Conservation (phyloP, 805 yeast genomes). For the Candida chauliodis region DNA sequence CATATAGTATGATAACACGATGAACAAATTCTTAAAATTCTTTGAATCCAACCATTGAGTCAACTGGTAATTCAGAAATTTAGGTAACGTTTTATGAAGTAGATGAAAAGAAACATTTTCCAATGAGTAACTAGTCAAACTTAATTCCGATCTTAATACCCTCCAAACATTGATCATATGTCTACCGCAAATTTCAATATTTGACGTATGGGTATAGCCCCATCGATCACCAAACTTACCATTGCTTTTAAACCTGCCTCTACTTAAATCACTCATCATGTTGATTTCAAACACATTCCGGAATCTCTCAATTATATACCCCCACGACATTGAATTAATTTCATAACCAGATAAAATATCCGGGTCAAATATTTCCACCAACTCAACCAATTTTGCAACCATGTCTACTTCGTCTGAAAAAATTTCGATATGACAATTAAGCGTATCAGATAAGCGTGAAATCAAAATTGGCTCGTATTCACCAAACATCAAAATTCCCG, state of each 20-base stretch:
- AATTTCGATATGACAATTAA: conserved; percentile 11
- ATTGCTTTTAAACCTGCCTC: conserved; percentile 48
- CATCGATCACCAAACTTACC: conserved; percentile 65
- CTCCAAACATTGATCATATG: conserved; percentile 88
- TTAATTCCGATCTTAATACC: conserved; percentile 57
- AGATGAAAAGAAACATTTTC: conserved; percentile 73
- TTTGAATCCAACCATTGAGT: conserved; percentile 29
- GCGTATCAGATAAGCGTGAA: neutral
- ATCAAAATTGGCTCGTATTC: conserved; percentile 1
- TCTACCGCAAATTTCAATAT: conserved; percentile 68
- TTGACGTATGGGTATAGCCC: conserved; percentile 80
- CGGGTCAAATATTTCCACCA: conserved; percentile 71
- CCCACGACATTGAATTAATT: conserved; percentile 81
- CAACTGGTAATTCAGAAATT: conserved; percentile 46
- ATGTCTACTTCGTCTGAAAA: conserved; percentile 57
- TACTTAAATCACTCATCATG: conserved; percentile 54
- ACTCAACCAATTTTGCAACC: conserved; percentile 50
- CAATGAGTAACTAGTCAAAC: conserved; percentile 63
- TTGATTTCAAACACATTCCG: conserved; percentile 45
- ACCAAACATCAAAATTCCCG: conserved; percentile 14
- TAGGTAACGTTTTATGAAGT: conserved; percentile 67
- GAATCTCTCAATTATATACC: conserved; percentile 72
- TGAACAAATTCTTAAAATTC: conserved; percentile 15
- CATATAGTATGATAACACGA: conserved; percentile 45
- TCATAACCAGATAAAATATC: conserved; percentile 88